Conservation (phyloP, 768 basidiomycete species). For the Lactarius sanguifluus region DNA sequence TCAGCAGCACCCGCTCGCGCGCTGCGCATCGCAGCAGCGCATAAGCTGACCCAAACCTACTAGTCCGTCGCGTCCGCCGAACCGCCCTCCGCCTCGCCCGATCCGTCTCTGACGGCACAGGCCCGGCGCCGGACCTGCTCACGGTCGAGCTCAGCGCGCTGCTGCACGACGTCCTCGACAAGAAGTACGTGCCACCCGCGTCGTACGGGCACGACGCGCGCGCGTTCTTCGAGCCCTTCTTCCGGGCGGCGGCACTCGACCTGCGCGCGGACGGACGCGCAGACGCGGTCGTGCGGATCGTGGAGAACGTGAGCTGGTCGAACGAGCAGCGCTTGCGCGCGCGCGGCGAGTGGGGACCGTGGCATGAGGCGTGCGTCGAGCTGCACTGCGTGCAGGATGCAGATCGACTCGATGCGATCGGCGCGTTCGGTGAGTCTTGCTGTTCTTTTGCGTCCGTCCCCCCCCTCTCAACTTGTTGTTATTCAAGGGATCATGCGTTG, state of each 20-base stretch:
- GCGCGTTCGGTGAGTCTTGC: constrained; percentile 43
- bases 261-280: constrained; percentile 62
- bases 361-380: constrained; percentile 72
- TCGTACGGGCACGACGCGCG: constrained; percentile 57
- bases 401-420: constrained; percentile 53
- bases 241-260: constrained; percentile 41
- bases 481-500: constrained; percentile 46
- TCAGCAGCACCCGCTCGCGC: constrained; percentile 32
- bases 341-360: constrained; percentile 54
- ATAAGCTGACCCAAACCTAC: neutral
- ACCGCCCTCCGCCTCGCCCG: constrained; percentile 71
- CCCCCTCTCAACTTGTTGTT: neutral
- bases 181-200: constrained; percentile 69
- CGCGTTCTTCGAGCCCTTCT: constrained; percentile 67
- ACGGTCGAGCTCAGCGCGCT: constrained; percentile 84
- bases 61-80: constrained; percentile 80
- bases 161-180: constrained; percentile 85
- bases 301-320: constrained; percentile 83
- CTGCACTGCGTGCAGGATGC: constrained; percentile 69
- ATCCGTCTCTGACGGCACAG: constrained; percentile 34
- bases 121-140: constrained; percentile 58
- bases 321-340: constrained; percentile 71
- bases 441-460: neutral
- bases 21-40: neutral
- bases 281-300: constrained; percentile 52